Percentiles rank a stretch among this genome's conserved stretches.
phyloP scores from a whole-genome alignment of 768 basidiomycete species.

The Serendipita indica region DNA sequence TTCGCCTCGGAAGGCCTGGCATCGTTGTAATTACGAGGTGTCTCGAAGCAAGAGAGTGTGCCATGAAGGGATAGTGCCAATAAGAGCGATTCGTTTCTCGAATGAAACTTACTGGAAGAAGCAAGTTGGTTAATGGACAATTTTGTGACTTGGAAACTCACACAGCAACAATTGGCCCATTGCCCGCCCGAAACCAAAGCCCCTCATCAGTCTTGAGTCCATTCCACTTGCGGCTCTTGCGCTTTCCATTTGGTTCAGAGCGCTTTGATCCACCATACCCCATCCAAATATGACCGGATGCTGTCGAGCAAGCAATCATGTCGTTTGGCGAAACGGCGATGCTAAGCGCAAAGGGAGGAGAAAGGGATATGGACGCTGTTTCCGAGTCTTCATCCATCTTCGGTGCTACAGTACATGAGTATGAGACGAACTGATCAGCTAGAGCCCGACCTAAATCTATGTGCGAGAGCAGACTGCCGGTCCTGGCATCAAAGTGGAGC shows the following conservation, averaged over 20 bases:
- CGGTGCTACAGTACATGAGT: not conserved
- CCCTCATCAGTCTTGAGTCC: not conserved
- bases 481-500: not conserved
- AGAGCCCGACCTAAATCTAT: not conserved
- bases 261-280: constrained; percentile 1
- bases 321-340: not conserved
- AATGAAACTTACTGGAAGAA: not conserved
- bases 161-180: constrained; percentile 2
- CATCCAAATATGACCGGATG: not conserved
- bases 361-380: not conserved
- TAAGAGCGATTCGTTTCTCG: not conserved
- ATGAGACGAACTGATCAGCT: not conserved
- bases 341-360: not conserved
- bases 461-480: not conserved
- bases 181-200: not conserved
- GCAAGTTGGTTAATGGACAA: not conserved
- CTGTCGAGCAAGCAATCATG: not conserved
- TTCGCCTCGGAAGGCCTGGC: not conserved
- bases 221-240: constrained; percentile 3
- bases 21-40: not conserved
- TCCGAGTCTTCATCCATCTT: not conserved
- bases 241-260: not conserved
- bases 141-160: not conserved
- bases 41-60: not conserved
- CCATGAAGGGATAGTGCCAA: not conserved